A percentile compares a stretch with the other conserved stretches of the same genome.
Conservation (phyloP, 2,329 filamentous ascomycete genomes). For the Ophiostoma piceae region DNA sequence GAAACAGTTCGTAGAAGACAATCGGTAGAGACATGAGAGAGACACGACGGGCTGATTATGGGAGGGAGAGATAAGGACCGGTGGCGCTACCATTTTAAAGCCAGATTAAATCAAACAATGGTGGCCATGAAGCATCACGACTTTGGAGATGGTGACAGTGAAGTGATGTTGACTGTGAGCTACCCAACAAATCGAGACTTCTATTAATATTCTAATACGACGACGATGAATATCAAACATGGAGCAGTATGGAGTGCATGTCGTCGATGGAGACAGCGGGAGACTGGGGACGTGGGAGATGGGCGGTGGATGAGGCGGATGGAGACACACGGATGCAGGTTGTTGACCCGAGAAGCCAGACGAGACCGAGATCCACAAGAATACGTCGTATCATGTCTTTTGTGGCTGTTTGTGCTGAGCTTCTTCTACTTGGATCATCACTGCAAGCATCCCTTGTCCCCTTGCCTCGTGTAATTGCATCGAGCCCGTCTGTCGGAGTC, state of each 20-base stretch:
- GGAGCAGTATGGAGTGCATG: background rate
- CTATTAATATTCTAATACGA: background rate
- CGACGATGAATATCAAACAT: background rate
- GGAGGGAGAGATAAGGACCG: background rate
- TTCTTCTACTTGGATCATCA: background rate
- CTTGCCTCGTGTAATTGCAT: background rate
- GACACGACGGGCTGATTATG: background rate
- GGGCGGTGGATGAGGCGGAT: background rate
- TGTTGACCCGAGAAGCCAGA: constrained; percentile 3
- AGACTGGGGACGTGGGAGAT: background rate
- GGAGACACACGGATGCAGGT: constrained; percentile 3
- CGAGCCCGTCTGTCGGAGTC: background rate
- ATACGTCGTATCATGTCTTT: background rate
- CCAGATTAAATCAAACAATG: background rate
- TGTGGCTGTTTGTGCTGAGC: background rate
- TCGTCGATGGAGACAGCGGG: background rate
- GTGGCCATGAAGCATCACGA: background rate
- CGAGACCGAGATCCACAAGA: constrained; percentile 16
- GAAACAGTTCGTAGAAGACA: background rate
- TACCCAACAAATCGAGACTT: background rate
- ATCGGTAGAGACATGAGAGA: background rate
- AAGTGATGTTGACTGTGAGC: too few species aligned
- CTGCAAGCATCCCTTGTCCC: background rate
- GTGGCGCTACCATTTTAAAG: background rate
- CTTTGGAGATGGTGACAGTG: background rate